phyloP scores from a whole-genome alignment of 2,329 filamentous ascomycete species.

The Beauveria brongniartii region DNA sequence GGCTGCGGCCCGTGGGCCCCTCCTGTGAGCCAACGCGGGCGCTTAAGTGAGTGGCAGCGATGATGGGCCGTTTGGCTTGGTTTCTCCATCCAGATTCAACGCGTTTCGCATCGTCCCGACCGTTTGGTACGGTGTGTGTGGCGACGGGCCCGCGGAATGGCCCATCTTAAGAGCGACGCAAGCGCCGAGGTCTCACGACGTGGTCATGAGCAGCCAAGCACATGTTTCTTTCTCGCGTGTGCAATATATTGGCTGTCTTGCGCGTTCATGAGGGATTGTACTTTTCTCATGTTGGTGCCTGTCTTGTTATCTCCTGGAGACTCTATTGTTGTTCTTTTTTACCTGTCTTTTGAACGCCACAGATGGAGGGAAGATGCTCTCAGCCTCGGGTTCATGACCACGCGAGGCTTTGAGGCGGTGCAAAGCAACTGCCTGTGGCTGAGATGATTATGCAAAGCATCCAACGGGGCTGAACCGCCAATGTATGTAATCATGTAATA shows the following conservation, averaged over 20 bases:
- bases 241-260: no score
- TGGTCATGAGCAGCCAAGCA: background rate
- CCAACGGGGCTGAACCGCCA: background rate
- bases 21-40: background rate
- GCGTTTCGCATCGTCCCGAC: constrained; percentile 9
- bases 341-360: no score
- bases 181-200: background rate
- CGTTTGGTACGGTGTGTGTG: background rate
- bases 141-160: background rate
- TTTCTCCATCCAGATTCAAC: background rate
- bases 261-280: no score
- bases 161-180: background rate
- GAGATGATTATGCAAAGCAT: background rate
- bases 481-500: no score
- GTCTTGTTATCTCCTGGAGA: background rate
- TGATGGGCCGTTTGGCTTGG: background rate
- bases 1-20: background rate
- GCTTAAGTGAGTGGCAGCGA: background rate
- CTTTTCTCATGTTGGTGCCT: no score
- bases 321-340: background rate
- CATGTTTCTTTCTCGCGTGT: background rate
- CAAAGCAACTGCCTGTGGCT: background rate
- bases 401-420: constrained; percentile 8
- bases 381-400: background rate
- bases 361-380: background rate